Evolutionary conservation across 2,329 filamentous ascomycete genomes (phyloP), one percentile per base, ranked within the genome.

Genomic region (Hawksworthiomyces lignivorus): DNA sequence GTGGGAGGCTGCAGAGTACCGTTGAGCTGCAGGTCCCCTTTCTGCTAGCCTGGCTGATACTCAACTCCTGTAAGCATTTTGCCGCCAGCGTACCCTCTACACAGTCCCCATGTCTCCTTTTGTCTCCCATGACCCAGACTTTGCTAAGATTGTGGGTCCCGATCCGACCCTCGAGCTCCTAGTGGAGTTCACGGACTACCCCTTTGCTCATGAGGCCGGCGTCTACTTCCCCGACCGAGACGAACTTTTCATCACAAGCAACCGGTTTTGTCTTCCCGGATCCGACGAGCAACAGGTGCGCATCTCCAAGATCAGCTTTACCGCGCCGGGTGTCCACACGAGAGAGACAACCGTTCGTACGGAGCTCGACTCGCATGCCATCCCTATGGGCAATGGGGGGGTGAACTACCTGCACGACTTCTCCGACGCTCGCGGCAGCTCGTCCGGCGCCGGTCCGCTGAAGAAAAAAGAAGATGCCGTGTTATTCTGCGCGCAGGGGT

Each of bases 391-490:
- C 41, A 48, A 44, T 24, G 46, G 46, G 30, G 46, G 37, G 17
- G 46, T 46, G 34, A 46, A 44, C 41, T 48, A 80, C 83, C n/a
- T n/a, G n/a, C n/a, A n/a, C n/a, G n/a, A n/a, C n/a, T n/a, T n/a
- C n/a, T n/a, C n/a, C n/a, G n/a, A n/a, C n/a, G n/a, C n/a, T n/a
- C n/a, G n/a, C n/a, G n/a, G n/a, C n/a, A n/a, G n/a, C n/a, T n/a
- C n/a, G n/a, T n/a, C n/a, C n/a, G n/a, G n/a, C n/a, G n/a, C n/a
- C n/a, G n/a, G n/a, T n/a, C n/a, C n/a, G n/a, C n/a, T n/a, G n/a
- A n/a, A n/a, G n/a, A n/a, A n/a, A n/a, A n/a, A n/a, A n/a, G 48
- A 80, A 19, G 34, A 35, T 14, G 48, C 42, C 36, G 43, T 53
- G 17, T 40, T 55, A 4, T 53, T 54, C 39, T 55, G 53, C 38